Evolutionary conservation across 2,329 filamentous ascomycete genomes (phyloP).

Genomic region (Cryphonectria naterciae): DNA sequence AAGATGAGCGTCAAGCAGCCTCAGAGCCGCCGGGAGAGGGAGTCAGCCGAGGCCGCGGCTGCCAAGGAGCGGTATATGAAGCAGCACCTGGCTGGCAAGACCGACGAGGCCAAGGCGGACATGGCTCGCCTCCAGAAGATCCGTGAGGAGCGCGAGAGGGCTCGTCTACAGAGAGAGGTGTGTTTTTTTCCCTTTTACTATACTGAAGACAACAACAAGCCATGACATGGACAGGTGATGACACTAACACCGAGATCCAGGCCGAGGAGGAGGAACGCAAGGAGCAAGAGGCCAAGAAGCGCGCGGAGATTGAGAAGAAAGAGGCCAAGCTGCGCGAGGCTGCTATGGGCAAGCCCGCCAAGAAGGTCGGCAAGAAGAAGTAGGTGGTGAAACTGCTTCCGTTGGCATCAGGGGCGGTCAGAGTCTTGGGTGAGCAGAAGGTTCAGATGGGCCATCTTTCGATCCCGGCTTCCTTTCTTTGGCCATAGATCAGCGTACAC

Average conservation of each 20-base stretch:
- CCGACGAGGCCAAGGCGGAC: constrained; percentile 90
- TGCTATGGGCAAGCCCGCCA: constrained; percentile 48
- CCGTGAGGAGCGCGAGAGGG: constrained; percentile 72
- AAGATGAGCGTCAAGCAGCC: constrained; percentile 51
- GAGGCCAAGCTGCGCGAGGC: constrained; percentile 61
- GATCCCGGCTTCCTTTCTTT: neutral
- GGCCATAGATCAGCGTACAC: neutral
- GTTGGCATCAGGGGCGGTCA: neutral
- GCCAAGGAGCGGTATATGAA: constrained; percentile 91
- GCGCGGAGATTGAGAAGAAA: constrained; percentile 56
- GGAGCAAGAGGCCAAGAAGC: constrained; percentile 52
- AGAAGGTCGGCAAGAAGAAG: constrained; percentile 53
- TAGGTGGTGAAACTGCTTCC: constrained; percentile 16
- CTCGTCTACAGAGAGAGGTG: constrained; percentile 83
- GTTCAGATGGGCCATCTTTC: neutral
- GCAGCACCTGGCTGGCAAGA: constrained; percentile 92
- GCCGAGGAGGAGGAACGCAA: constrained; percentile 63
- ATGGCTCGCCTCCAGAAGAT: constrained; percentile 81
- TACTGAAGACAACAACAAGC: neutral
- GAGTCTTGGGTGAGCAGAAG: neutral
- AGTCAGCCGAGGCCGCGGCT: constrained; percentile 84
- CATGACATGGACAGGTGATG: constrained; percentile 1
- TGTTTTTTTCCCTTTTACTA: constrained; percentile 40
- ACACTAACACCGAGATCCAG: constrained; percentile 41
- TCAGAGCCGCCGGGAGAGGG: constrained; percentile 55